These are phyloP conservation scores for Plicaturopsis crispa DNA, from an alignment of 768 basidiomycete species.

Conservation along the genomic window DNA sequence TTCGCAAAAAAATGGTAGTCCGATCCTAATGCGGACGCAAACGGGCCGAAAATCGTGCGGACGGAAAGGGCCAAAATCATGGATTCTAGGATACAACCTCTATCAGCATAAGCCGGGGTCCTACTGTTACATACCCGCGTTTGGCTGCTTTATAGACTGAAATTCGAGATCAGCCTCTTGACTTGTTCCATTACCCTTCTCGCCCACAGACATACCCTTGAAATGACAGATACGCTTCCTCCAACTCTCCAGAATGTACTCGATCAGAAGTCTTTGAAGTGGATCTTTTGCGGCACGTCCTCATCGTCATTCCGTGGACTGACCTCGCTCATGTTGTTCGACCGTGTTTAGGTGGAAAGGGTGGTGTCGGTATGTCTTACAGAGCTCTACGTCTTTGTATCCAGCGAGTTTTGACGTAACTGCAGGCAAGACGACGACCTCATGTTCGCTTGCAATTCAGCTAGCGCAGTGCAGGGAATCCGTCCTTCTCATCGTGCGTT, in stretches of 20 bases:
- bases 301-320: conserved; percentile 5
- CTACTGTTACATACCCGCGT: too few species aligned
- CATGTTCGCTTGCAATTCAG: conserved; percentile 96
- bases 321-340: conserved; percentile 9
- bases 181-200: too few species aligned
- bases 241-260: conserved; percentile 92
- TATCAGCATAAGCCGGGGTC: too few species aligned
- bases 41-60: too few species aligned
- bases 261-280: conserved; percentile 89
- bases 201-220: too few species aligned
- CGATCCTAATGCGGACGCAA: too few species aligned
- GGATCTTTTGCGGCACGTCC: conserved; percentile 94
- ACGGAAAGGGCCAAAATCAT: too few species aligned
- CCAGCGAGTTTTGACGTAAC: neutral
- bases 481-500: conserved; percentile 89
- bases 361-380: conserved; percentile 79
- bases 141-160: too few species aligned
- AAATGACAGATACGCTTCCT: conserved; percentile 43
- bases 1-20: too few species aligned
- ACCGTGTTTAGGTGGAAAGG: conserved; percentile 76
- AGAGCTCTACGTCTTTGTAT: neutral
- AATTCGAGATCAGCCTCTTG: too few species aligned
- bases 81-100: too few species aligned
- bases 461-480: conserved; percentile 85
- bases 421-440: conserved; percentile 95